Percentiles rank a stretch among this genome's conserved stretches.
Evolutionary conservation across 2,329 filamentous ascomycete genomes (phyloP).

Genomic region (Penicillium paneum): DNA sequence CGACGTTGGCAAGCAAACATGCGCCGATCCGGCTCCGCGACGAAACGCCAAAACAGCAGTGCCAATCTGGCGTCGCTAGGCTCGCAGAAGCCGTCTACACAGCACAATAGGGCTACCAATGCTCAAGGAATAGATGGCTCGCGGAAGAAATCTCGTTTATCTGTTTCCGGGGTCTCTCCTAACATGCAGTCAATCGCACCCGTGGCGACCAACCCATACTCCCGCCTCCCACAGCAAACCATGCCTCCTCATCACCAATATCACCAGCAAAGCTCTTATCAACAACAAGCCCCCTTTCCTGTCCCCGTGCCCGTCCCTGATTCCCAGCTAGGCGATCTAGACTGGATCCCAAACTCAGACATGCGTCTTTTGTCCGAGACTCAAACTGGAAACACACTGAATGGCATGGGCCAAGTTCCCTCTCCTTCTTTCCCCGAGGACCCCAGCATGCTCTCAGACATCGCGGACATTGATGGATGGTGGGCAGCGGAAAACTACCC

Average conservation of each 20-base stretch:
- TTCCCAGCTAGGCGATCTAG: constrained; percentile 23
- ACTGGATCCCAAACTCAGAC: constrained; percentile 32
- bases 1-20: constrained; percentile 40
- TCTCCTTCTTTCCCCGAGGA: constrained; percentile 15
- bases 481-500: constrained; percentile 24
- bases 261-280: constrained; percentile 3
- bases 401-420: constrained; percentile 6
- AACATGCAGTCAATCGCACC: background rate
- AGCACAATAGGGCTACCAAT: constrained; percentile 1
- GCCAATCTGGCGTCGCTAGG: constrained; percentile 11
- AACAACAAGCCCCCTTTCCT: constrained; percentile 9
- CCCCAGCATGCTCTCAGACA: constrained; percentile 18
- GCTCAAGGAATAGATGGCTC: constrained; percentile 11
- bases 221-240: constrained; percentile 7
- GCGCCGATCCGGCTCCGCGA: constrained; percentile 28
- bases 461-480: constrained; percentile 33
- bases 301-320: constrained; percentile 1
- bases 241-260: constrained; percentile 1
- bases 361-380: constrained; percentile 25
- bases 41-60: constrained; percentile 31
- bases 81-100: constrained; percentile 10
- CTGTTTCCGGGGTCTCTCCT: background rate
- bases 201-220: constrained; percentile 2
- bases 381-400: constrained; percentile 9
- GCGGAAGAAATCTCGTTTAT: constrained; percentile 26